phyloP scores from a whole-genome alignment of 148 eudicot genomes.

The Diospyros kaki region DNA sequence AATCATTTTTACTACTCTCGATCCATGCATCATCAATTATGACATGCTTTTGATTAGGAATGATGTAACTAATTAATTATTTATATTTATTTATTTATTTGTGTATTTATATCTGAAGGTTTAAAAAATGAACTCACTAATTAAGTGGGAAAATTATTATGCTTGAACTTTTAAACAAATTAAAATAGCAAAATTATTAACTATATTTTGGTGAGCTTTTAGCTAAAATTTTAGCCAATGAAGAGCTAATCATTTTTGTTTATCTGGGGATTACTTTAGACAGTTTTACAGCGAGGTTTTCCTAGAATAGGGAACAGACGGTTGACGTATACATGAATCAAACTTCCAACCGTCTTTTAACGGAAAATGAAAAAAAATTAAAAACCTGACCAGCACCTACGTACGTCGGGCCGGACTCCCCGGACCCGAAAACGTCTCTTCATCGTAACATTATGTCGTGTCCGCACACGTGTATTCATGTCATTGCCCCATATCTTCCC shows the following conservation, averaged over 20 bases:
- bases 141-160: no score
- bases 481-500: slow-evolving; percentile 4
- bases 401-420: slow-evolving; percentile 7
- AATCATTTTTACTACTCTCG: no score
- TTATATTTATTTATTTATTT: no score
- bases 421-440: slow-evolving; percentile 13
- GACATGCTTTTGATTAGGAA: no score
- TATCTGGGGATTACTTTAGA: background rate
- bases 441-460: background rate
- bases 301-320: background rate
- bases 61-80: no score
- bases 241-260: no score
- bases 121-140: no score
- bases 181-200: no score
- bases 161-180: no score
- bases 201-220: no score
- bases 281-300: background rate
- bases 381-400: background rate
- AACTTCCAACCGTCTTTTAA: background rate
- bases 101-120: no score
- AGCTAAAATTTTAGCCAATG: background rate
- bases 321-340: background rate
- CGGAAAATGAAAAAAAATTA: background rate
- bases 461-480: slow-evolving; percentile 18
- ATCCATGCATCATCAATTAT: no score